Evolutionary conservation across 1,284 basidiomycete species (phyloP), one percentile per base, ranked within the genome.

Genomic region (Austropuccinia psidii): DNA sequence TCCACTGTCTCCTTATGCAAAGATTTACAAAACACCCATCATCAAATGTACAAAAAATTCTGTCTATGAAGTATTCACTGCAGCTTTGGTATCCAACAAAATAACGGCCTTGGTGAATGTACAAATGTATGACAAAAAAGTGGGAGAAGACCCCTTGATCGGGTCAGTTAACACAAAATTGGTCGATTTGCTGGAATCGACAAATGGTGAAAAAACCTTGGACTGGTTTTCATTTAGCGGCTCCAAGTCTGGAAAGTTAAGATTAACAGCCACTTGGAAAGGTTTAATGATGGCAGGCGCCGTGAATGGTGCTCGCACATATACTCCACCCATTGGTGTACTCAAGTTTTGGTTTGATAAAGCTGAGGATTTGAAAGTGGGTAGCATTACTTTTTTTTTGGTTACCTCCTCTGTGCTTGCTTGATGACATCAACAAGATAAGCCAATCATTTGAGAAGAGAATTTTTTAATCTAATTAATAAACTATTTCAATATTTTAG

Each of bases 161-260:
- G 93, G 93, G 0, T 85, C 87, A 77, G 84, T 94, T 83, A 87
- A 87, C 68, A 87, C 93, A 80, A 87, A 86, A 75, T 84, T 98
- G 24, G 83, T 84, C 17, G 93, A 98, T 79, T 81, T 98, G 62
- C 83, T 99, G 58, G 84, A 86, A 50, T 43, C 47, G 27, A 72
- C 58, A 24, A 37, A 41, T 50, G 76, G 76, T 21, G 82, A 83
- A 70, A 85, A 77, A 84, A 86, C 83, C 52, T 86, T 89, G 77
- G 94, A 97, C 81, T 98, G 95, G 95, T 97, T 94, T 88, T 89
- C 90, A 4, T 83, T 99, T 70, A 87, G 85, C 76, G 85, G 87
- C 50, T 88, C 87, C 80, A 88, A 87, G 79, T 85, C 84, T 11
- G 93, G 93, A 29, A 89, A 89, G 78, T 79, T 98, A 45, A 85